Conservation (phyloP, 306 rosid species). For the Prunus campanulata region DNA sequence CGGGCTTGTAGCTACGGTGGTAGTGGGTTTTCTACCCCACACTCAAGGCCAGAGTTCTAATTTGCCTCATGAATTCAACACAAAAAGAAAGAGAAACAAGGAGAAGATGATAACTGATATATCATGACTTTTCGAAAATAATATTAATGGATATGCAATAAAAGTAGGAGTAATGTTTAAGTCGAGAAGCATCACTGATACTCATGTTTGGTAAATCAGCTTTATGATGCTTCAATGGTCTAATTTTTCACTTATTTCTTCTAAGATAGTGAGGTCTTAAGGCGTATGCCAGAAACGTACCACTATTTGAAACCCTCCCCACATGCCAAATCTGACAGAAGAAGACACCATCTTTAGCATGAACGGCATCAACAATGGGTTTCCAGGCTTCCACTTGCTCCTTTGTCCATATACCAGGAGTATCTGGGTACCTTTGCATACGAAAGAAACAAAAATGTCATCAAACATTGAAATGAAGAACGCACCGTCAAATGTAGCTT, state of each 20-base stretch:
- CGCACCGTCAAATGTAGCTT: neutral
- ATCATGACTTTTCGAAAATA: no score
- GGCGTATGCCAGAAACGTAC: neutral
- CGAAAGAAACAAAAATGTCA: neutral
- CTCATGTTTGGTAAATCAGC: no score
- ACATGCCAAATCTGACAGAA: constrained; percentile 47
- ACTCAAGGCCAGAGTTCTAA: neutral
- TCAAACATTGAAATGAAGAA: neutral
- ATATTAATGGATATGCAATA: no score
- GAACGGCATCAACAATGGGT: constrained; percentile 51
- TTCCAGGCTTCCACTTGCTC: constrained; percentile 57
- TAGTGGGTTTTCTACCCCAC: neutral
- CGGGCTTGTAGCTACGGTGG: neutral
- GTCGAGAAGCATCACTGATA: no score
- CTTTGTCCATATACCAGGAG: constrained; percentile 51
- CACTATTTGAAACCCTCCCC: constrained; percentile 40
- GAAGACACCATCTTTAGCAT: constrained; percentile 43
- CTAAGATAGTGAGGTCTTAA: neutral
- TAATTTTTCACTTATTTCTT: neutral
- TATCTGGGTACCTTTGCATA: constrained; percentile 25
- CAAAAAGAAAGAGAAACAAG: no score
- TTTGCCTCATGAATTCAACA: neutral
- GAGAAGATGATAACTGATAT: no score
- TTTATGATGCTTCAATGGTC: neutral
- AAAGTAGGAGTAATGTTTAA: no score